A percentile compares a stretch with the other conserved stretches of the same genome.
Conservation (phyloP, 257 asterid genomes). For the Nicotiana sylvestris region DNA sequence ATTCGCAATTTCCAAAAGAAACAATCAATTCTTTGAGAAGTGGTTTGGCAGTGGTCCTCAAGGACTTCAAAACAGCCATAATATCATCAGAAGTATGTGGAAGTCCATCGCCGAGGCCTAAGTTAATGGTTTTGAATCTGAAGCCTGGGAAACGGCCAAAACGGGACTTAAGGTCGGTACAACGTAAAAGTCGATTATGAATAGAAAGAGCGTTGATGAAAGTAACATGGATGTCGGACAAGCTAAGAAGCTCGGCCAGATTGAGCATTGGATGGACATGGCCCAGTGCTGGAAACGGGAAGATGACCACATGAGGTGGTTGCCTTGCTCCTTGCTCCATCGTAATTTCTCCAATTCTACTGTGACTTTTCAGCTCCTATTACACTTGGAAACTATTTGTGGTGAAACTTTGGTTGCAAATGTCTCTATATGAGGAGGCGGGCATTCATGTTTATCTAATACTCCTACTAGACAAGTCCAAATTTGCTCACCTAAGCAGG, state of each 20-base stretch:
- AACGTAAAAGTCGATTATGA: slow-evolving; percentile 16
- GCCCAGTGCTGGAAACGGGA: slow-evolving; percentile 26
- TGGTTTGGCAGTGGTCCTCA: neutral
- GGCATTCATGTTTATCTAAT: no score
- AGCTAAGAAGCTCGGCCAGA: slow-evolving; percentile 30
- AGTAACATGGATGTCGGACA: slow-evolving; percentile 18
- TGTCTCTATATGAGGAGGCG: no score
- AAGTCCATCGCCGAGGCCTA: slow-evolving; percentile 28
- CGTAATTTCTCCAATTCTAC: no score
- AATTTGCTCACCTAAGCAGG: no score
- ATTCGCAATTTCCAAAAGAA: neutral
- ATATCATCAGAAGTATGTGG: slow-evolving; percentile 14
- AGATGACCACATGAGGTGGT: slow-evolving; percentile 21
- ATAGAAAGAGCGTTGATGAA: slow-evolving; percentile 18
- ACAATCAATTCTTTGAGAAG: slow-evolving; percentile 1
- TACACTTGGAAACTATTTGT: no score
- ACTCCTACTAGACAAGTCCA: no score
- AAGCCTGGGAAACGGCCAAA: slow-evolving; percentile 12
- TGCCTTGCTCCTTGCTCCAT: no score
- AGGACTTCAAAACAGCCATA: neutral
- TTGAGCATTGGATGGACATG: slow-evolving; percentile 25
- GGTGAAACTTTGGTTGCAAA: no score
- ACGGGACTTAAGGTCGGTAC: slow-evolving; percentile 17
- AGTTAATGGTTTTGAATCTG: slow-evolving; percentile 11
- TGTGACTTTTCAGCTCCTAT: no score